Evolutionary conservation across 169 alveolate species (phyloP), one percentile per base, ranked within the genome.

Genomic region (Sarcocystis neurona): DNA sequence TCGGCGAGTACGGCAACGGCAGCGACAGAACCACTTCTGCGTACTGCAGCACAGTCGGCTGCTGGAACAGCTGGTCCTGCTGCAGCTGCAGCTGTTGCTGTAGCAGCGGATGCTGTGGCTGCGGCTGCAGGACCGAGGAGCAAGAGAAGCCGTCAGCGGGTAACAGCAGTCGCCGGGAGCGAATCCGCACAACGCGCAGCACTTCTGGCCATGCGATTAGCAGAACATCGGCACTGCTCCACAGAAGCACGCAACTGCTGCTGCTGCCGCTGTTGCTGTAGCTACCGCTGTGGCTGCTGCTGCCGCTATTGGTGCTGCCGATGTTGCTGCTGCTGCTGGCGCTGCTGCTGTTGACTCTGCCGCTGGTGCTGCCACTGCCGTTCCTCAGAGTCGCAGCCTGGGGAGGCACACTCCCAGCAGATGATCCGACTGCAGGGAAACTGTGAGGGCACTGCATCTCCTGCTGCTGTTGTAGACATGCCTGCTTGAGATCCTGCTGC

Each of bases 151-250:
- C 12, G 30, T 12, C 66, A 53, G 66, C 23, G n/a, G n/a, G n/a
- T n/a, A n/a, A n/a, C n/a, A n/a, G 23, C 30, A 53, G 66, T 15
- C 23, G 58, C 34, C 27, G 47, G 1, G 58, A 41, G 2, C 82
- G 82, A 72, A 72, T 72, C 39, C 82, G 41, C 4, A 72, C 82
- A 39, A 72, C 53, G 47, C 82, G 47, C 2, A 72, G 39, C 56
- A 72, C 56, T 4, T n/a, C 23, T 18, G 58, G n/a, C 82, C 82
- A 72, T 20, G 58, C 47, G 82, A 72, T 72, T 5, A 48, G 41
- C 48, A 72, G 56, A 20, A 72, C 82, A 18, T 72, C 82, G 56
- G 34, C 82, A 6, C 56, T 56, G 23, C 56, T 56, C 82, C 82
- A 72, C 23, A 41, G 58, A 39, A 72, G 56, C 32, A 39, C 56